Evolutionary conservation across 306 rosid species (phyloP).

Genomic region (Cucumis sativus): DNA sequence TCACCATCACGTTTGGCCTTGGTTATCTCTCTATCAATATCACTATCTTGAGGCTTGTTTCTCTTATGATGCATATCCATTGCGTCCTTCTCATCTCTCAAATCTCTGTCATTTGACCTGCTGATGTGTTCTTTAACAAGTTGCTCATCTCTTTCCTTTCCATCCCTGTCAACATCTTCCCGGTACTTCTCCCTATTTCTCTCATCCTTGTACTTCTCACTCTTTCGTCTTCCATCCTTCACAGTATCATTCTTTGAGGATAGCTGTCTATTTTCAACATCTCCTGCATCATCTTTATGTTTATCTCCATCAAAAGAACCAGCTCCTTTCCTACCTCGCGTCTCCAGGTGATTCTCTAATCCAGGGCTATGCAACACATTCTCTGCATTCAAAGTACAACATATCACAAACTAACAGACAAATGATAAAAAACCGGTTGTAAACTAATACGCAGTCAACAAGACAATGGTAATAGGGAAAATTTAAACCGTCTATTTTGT

Average conservation of each 20-base stretch:
- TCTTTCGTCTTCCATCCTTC: slow-evolving; percentile 62
- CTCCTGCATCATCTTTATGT: slow-evolving; percentile 49
- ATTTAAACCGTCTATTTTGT: neutral
- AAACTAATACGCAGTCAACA: neutral
- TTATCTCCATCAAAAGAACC: slow-evolving; percentile 47
- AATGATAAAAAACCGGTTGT: neutral
- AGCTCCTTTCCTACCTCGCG: slow-evolving; percentile 54
- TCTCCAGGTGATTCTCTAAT: slow-evolving; percentile 55
- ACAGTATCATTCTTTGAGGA: slow-evolving; percentile 53
- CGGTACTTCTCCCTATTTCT: slow-evolving; percentile 56
- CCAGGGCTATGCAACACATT: slow-evolving; percentile 62
- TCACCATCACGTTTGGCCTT: slow-evolving; percentile 27
- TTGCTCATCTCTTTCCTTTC: slow-evolving; percentile 64
- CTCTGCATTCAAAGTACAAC: slow-evolving; percentile 38
- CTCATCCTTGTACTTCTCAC: slow-evolving; percentile 85
- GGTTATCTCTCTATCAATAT: slow-evolving; percentile 24
- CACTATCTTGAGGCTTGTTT: slow-evolving; percentile 54
- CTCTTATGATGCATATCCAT: slow-evolving; percentile 59
- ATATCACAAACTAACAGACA: slow-evolving; percentile 7
- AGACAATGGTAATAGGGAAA: neutral
- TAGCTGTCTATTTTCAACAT: slow-evolving; percentile 38
- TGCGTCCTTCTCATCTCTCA: slow-evolving; percentile 60
- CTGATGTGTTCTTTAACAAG: slow-evolving; percentile 46
- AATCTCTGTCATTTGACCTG: slow-evolving; percentile 66
- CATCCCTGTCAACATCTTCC: slow-evolving; percentile 65